Evolutionary conservation across 305 asterid genomes (phyloP).

Genomic region (Fraxinus ornus): DNA sequence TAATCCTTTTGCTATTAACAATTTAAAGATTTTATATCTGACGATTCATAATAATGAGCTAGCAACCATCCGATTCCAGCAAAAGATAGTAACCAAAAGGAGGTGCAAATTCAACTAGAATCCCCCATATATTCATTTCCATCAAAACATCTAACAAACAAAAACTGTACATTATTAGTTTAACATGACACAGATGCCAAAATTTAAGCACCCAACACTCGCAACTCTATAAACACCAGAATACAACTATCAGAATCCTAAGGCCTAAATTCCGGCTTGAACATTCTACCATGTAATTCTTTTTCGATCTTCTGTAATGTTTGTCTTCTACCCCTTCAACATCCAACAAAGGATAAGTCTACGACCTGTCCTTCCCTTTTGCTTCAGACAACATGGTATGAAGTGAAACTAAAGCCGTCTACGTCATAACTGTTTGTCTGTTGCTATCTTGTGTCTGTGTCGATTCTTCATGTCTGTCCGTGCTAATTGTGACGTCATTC

Average conservation of each 20-base stretch:
- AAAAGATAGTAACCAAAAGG: background rate
- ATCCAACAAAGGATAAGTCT: background rate
- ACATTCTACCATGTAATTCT: background rate
- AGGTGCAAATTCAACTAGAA: background rate
- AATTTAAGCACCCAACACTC: background rate
- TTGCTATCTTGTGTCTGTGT: constrained; percentile 15
- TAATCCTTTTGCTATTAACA: too few relatives aligned
- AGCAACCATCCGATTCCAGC: background rate
- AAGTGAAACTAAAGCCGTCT: constrained; percentile 7
- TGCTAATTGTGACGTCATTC: constrained; percentile 3
- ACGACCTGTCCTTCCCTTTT: background rate
- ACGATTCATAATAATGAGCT: background rate
- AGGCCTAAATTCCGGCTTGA: background rate
- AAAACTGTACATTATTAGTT: constrained; percentile 17
- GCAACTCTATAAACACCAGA: background rate
- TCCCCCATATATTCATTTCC: background rate
- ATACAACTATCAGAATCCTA: background rate
- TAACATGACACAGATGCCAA: background rate
- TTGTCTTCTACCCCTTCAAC: background rate
- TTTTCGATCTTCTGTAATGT: background rate
- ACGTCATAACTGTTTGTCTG: constrained; percentile 55
- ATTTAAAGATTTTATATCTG: too few relatives aligned
- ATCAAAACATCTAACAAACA: background rate
- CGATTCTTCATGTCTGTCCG: constrained; percentile 26
- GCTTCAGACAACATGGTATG: background rate